Percentiles rank a stretch among this genome's conserved stretches.
Evolutionary conservation across 345 rosid species (phyloP).

Genomic region (Salix brachista): DNA sequence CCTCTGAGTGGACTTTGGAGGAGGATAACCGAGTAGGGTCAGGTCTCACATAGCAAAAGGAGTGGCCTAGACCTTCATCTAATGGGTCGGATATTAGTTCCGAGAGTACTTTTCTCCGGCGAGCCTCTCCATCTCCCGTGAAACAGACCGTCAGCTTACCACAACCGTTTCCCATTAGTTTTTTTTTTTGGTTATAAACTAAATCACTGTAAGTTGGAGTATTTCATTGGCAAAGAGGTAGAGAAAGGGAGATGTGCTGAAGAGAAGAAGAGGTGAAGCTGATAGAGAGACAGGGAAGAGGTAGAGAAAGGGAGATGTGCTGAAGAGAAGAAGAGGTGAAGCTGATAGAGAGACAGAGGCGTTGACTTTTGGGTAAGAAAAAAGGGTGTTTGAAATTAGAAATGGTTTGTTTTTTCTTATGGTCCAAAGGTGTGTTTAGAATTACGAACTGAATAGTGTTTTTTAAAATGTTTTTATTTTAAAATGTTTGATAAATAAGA

Average conservation of each 20-base stretch:
- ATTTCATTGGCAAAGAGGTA: background rate
- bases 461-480: too few relatives aligned
- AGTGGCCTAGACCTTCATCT: constrained; percentile 88
- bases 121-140: constrained; percentile 49
- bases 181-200: background rate
- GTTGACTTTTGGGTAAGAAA: constrained; percentile 56
- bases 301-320: constrained; percentile 15
- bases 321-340: constrained; percentile 1
- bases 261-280: constrained; percentile 1
- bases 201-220: background rate
- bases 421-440: background rate
- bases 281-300: constrained; percentile 18
- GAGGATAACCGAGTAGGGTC: constrained; percentile 60
- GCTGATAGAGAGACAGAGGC: constrained; percentile 27
- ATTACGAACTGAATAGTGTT: too few relatives aligned
- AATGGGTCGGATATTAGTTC: constrained; percentile 50
- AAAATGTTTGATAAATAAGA: too few relatives aligned
- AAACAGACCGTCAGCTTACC: constrained; percentile 70
- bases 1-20: constrained; percentile 84
- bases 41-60: constrained; percentile 91
- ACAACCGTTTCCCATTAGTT: constrained; percentile 78
- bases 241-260: constrained; percentile 16
- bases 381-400: constrained; percentile 29
- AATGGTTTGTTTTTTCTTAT: constrained; percentile 16
- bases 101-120: constrained; percentile 42